A percentile compares a stretch with the other conserved stretches of the same genome.
Evolutionary conservation across 2,329 filamentous ascomycete genomes (phyloP).

Genomic region (Dactylellina haptotyla): DNA sequence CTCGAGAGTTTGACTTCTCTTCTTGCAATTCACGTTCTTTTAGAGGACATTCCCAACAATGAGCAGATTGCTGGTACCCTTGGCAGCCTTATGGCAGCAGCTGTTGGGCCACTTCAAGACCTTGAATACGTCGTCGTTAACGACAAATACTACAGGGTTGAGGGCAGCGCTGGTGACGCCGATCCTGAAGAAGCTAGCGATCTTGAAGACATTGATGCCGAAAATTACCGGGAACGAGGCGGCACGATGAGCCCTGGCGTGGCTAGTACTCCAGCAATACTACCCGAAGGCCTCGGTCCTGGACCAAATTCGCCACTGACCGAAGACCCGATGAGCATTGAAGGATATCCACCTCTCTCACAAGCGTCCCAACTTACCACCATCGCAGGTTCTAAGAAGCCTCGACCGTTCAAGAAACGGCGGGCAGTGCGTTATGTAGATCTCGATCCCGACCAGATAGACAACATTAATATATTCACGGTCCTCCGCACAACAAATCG

Average conservation of each 20-base stretch:
- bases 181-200: constrained; percentile 53
- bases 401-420: constrained; percentile 47
- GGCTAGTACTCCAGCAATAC: constrained; percentile 26
- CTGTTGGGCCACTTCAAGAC: constrained; percentile 50
- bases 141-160: constrained; percentile 52
- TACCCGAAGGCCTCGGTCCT: constrained; percentile 47
- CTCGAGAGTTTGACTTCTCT: constrained; percentile 52
- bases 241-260: constrained; percentile 30
- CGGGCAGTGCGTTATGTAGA: constrained; percentile 52
- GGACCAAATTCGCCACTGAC: constrained; percentile 47
- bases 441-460: constrained; percentile 52
- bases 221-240: constrained; percentile 5
- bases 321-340: constrained; percentile 44
- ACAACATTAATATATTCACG: constrained; percentile 54
- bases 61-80: constrained; percentile 52
- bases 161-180: constrained; percentile 48
- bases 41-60: constrained; percentile 50
- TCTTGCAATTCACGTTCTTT: constrained; percentile 48
- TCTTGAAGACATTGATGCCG: constrained; percentile 24
- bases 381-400: constrained; percentile 17
- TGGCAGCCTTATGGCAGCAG: constrained; percentile 52
- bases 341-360: constrained; percentile 44
- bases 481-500: constrained; percentile 52
- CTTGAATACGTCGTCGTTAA: constrained; percentile 53
- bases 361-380: constrained; percentile 28